Conservation (phyloP, 1,284 basidiomycete species). For the Phenoliferia sp. region DNA sequence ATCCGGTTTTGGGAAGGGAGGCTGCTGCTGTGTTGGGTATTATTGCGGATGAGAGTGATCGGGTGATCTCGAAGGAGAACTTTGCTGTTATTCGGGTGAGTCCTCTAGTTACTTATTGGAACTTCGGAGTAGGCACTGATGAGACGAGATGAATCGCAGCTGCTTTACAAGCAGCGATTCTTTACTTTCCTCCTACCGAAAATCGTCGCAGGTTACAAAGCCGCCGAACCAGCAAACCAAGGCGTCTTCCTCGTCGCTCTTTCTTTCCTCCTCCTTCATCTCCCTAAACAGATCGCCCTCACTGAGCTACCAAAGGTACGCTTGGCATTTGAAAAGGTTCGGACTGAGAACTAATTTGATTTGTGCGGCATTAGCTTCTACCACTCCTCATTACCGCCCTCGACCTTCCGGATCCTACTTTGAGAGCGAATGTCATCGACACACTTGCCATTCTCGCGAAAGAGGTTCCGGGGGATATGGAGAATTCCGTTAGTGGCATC, state of each 20-base stretch:
- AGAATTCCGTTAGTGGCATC: constrained; percentile 44
- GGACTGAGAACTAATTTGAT: background rate
- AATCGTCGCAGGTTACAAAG: constrained; percentile 57
- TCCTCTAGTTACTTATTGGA: background rate
- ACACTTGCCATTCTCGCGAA: constrained; percentile 68
- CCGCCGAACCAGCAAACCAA: constrained; percentile 24
- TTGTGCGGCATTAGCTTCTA: constrained; percentile 60
- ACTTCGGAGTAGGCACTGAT: background rate
- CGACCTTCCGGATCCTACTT: constrained; percentile 63
- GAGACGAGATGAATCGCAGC: constrained; percentile 47
- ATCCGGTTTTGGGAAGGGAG: constrained; percentile 57
- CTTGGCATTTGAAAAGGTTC: background rate
- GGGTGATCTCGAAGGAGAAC: constrained; percentile 67
- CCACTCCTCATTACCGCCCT: constrained; percentile 83
- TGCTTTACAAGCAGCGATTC: constrained; percentile 79
- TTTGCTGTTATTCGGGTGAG: constrained; percentile 68
- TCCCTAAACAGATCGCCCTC: constrained; percentile 69
- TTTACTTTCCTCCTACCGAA: constrained; percentile 69
- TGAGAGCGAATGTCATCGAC: constrained; percentile 74
- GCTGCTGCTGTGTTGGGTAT: constrained; percentile 69
- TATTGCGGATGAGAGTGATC: constrained; percentile 55
- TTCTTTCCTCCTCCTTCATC: constrained; percentile 70
- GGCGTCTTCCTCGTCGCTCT: constrained; percentile 76
- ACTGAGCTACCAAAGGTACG: constrained; percentile 55
- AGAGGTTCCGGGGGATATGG: constrained; percentile 52